These are phyloP conservation scores for Adenanthera pavonina DNA, from an alignment of 306 rosid species.

Conservation along the genomic window DNA sequence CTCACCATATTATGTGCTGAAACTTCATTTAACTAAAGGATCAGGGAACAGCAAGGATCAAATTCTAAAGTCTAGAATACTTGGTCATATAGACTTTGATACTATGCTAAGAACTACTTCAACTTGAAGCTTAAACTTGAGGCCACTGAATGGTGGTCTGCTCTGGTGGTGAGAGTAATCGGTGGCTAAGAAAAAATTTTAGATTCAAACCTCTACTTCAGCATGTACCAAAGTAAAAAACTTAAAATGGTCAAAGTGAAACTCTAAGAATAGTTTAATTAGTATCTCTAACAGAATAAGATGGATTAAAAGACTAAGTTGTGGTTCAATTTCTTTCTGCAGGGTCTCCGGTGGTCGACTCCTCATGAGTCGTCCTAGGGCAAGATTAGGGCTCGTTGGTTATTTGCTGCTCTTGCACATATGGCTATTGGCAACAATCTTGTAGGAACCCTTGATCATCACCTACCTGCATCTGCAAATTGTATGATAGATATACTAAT, in stretches of 20 bases:
- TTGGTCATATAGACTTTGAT: neutral
- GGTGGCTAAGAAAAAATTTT: neutral
- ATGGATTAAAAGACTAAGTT: slow-evolving; percentile 4
- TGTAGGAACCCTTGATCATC: slow-evolving; percentile 53
- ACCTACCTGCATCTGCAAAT: slow-evolving; percentile 48
- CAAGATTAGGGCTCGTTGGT: slow-evolving; percentile 83
- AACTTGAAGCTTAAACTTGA: neutral
- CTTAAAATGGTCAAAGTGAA: neutral
- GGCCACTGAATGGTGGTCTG: neutral
- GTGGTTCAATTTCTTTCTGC: slow-evolving; percentile 45
- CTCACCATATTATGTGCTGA: neutral
- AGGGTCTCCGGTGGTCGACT: slow-evolving; percentile 93
- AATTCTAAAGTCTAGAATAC: neutral
- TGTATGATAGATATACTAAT: slow-evolving; percentile 56
- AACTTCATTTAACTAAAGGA: neutral
- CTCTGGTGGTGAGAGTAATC: neutral
- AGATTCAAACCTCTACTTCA: neutral
- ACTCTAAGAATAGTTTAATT: neutral
- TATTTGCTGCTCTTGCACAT: slow-evolving; percentile 80
- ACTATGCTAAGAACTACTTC: neutral
- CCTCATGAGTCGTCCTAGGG: slow-evolving; percentile 90
- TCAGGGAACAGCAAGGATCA: neutral
- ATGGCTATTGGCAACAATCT: slow-evolving; percentile 83
- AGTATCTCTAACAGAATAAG: neutral
- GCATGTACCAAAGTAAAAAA: neutral